Percentiles rank a stretch among this genome's conserved stretches.
Conservation (phyloP, 495 filamentous ascomycete species). For the Xanthoparmelia taractica region DNA sequence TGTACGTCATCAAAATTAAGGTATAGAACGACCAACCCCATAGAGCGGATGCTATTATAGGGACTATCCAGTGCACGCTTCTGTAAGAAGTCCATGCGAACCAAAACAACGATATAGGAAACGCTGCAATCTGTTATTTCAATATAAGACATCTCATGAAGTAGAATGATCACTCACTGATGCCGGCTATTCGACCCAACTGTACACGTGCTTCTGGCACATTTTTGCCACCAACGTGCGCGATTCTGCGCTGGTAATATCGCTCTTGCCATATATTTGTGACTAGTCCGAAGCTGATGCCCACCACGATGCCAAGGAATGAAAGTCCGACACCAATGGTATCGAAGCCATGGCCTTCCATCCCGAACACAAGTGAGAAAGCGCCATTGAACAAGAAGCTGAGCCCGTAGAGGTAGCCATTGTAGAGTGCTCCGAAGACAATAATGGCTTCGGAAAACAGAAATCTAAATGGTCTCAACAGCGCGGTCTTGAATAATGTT, state of each 20-base stretch:
- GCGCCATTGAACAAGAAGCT: conserved; percentile 36
- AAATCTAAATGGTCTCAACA: conserved; percentile 33
- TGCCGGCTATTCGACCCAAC: conserved; percentile 25
- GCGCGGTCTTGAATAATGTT: conserved; percentile 29
- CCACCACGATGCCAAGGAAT: conserved; percentile 39
- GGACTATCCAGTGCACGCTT: conserved; percentile 41
- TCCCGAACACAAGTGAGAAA: conserved; percentile 41
- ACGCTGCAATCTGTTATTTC: conserved; percentile 9
- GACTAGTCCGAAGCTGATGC: conserved; percentile 36
- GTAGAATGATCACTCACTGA: conserved; percentile 14
- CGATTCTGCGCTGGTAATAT: conserved; percentile 28
- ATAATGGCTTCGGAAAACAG: conserved; percentile 36
- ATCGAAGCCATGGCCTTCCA: conserved; percentile 38
- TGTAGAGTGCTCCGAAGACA: conserved; percentile 33
- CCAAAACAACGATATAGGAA: conserved; percentile 41
- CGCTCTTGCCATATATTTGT: conserved; percentile 40
- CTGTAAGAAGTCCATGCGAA: conserved; percentile 41
- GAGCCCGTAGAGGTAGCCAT: conserved; percentile 36
- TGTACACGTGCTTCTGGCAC: conserved; percentile 36
- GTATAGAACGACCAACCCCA: conserved; percentile 35
- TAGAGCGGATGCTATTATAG: conserved; percentile 41
- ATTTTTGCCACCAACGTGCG: conserved; percentile 23
- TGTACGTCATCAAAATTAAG: conserved; percentile 31
- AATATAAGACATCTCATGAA: background rate
- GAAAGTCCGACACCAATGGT: conserved; percentile 33